Evolutionary conservation across 1,284 basidiomycete genomes (phyloP).

Genomic region (Chalciporus sp.): DNA sequence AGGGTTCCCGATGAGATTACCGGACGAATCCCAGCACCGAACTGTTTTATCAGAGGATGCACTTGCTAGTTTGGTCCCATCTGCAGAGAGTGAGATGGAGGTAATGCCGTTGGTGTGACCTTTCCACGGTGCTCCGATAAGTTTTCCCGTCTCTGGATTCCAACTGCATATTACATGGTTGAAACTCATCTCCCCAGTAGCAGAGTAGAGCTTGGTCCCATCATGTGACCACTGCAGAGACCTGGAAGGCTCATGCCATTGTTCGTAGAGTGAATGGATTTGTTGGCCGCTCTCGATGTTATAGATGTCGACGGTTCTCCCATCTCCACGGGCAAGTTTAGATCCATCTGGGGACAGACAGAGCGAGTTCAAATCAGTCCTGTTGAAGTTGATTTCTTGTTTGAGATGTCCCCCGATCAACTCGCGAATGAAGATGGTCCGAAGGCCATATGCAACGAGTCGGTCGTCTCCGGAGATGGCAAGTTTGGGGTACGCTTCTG

Average conservation of each 20-base stretch:
- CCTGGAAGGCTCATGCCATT: not conserved
- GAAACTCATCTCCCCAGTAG: not conserved
- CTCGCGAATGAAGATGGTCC: not conserved
- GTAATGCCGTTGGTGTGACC: not conserved
- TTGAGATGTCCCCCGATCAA: not conserved
- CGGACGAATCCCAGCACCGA: slow-evolving; percentile 16
- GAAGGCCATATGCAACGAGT: not conserved
- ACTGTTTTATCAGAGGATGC: slow-evolving; percentile 2
- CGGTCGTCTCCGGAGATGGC: slow-evolving; percentile 6
- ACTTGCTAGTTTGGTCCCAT: slow-evolving; percentile 15
- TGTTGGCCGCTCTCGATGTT: not conserved
- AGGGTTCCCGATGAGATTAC: not conserved
- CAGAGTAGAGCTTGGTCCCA: not conserved
- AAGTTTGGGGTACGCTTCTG: fast-evolving
- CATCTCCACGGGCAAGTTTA: slow-evolving; percentile 2
- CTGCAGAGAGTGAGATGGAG: slow-evolving; percentile 11
- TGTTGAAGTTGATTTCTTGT: not conserved
- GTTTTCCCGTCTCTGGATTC: slow-evolving; percentile 8
- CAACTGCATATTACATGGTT: slow-evolving; percentile 13
- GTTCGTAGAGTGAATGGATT: not conserved
- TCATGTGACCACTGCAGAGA: slow-evolving; percentile 4
- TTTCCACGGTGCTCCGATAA: slow-evolving; percentile 6
- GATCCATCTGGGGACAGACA: slow-evolving; percentile 12
- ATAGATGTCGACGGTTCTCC: not conserved
- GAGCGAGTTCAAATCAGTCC: fast-evolving